Evolutionary conservation across 345 rosid species (phyloP).

Genomic region (Heritiera littoralis): DNA sequence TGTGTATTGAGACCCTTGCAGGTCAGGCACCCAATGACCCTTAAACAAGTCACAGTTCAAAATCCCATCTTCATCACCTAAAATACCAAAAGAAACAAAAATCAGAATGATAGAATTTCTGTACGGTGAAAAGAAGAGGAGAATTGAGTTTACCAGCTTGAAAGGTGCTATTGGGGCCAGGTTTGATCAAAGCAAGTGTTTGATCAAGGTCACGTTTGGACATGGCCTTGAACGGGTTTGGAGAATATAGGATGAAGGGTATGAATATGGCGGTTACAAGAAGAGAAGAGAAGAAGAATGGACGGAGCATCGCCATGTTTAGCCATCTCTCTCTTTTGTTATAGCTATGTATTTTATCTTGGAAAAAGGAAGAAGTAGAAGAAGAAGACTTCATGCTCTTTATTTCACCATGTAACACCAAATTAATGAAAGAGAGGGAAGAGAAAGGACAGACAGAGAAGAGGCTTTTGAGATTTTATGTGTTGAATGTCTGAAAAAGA

Average conservation of each 20-base stretch:
- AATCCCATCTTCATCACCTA: slow-evolving; percentile 18
- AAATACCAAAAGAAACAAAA: not conserved
- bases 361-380: slow-evolving; percentile 17
- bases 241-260: slow-evolving; percentile 54
- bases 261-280: slow-evolving; percentile 51
- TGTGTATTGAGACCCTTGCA: slow-evolving; percentile 48
- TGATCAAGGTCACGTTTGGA: slow-evolving; percentile 31
- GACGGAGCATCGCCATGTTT: slow-evolving; percentile 37
- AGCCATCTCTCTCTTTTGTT: slow-evolving; percentile 41
- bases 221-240: slow-evolving; percentile 42
- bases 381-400: slow-evolving; percentile 31
- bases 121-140: not conserved
- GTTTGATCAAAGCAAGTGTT: slow-evolving; percentile 21
- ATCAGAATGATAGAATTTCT: not conserved
- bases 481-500: not conserved
- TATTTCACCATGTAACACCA: slow-evolving; percentile 10
- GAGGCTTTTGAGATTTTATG: not conserved
- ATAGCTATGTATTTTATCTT: slow-evolving; percentile 20
- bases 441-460: not conserved
- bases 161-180: slow-evolving; percentile 25
- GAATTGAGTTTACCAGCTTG: not conserved
- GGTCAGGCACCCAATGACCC: slow-evolving; percentile 75
- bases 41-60: slow-evolving; percentile 55
- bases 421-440: not conserved
- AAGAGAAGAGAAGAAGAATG: slow-evolving; percentile 49